A percentile compares a stretch with the other conserved stretches of the same genome.
These are phyloP conservation scores for Populus nigra DNA, from an alignment of 345 rosid genomes.

Conservation along the genomic window DNA sequence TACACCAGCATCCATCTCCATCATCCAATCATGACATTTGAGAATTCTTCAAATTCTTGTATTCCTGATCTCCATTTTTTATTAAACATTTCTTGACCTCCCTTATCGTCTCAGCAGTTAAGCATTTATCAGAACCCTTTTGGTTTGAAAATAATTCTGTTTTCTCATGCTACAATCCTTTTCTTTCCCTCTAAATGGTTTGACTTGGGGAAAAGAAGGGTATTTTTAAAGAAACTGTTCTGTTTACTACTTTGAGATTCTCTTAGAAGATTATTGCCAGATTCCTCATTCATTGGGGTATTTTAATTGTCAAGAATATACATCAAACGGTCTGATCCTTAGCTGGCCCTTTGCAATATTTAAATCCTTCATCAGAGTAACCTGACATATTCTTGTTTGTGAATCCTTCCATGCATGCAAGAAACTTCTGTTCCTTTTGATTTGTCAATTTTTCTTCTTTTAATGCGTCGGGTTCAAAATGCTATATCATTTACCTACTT, in stretches of 20 bases:
- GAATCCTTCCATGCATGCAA: neutral
- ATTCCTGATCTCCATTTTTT: neutral
- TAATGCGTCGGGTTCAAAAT: neutral
- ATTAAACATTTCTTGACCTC: neutral
- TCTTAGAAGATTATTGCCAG: neutral
- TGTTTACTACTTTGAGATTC: neutral
- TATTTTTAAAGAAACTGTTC: neutral
- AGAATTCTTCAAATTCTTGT: neutral
- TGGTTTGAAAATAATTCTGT: neutral
- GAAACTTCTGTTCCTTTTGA: neutral
- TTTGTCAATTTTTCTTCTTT: neutral
- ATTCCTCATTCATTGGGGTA: neutral
- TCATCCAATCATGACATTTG: neutral
- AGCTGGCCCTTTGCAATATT: neutral
- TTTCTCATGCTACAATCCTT: neutral
- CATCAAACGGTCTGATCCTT: neutral
- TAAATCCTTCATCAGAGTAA: neutral
- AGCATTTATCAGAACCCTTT: neutral
- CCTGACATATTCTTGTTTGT: neutral
- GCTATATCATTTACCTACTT: neutral
- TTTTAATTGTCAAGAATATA: neutral
- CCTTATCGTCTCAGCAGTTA: neutral
- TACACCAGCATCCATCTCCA: neutral
- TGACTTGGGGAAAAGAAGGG: neutral
- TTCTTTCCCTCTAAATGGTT: neutral